phyloP scores from a whole-genome alignment of 2,329 filamentous ascomycete species.

The Colletotrichum godetiae region DNA sequence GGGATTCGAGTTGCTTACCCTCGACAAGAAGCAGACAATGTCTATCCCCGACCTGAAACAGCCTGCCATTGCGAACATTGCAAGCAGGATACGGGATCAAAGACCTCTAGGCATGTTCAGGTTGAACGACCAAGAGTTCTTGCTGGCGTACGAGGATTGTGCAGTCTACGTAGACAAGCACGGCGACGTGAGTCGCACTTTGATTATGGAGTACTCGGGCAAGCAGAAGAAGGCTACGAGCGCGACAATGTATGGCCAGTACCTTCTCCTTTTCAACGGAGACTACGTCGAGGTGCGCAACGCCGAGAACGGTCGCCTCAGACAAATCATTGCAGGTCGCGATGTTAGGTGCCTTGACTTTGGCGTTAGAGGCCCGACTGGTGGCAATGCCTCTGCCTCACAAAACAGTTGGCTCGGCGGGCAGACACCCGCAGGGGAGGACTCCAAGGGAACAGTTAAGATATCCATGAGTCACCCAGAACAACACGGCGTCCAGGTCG shows the following conservation, averaged over 20 bases:
- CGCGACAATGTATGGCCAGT: conserved; percentile 90
- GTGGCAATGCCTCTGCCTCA: conserved; percentile 52
- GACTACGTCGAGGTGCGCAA: conserved; percentile 98
- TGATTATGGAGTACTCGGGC: conserved; percentile 99
- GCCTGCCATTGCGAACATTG: conserved; percentile 85
- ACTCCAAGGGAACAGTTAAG: conserved; percentile 84
- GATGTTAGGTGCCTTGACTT: conserved; percentile 94
- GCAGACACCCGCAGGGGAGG: conserved; percentile 51
- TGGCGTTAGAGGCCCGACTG: conserved; percentile 73
- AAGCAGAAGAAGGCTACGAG: conserved; percentile 81
- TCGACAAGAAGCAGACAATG: conserved; percentile 97
- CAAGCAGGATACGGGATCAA: conserved; percentile 83
- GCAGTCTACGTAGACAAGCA: conserved; percentile 99
- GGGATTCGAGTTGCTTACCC: conserved; percentile 93
- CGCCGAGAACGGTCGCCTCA: conserved; percentile 90
- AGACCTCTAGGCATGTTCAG: conserved; percentile 96
- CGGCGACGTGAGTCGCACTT: conserved; percentile 90
- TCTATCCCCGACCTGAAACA: conserved; percentile 89
- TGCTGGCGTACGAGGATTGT: conserved; percentile 94
- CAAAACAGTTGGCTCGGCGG: conserved; percentile 44
- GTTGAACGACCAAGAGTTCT: conserved; percentile 89
- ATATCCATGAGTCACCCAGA: conserved; percentile 96
- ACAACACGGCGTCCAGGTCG: conserved; percentile 83
- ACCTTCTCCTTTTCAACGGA: conserved; percentile 91
- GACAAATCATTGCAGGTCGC: conserved; percentile 92